Evolutionary conservation across 441 rosid species (phyloP), one percentile per base, ranked within the genome.

Genomic region (Pelargonium cotyledonis): DNA sequence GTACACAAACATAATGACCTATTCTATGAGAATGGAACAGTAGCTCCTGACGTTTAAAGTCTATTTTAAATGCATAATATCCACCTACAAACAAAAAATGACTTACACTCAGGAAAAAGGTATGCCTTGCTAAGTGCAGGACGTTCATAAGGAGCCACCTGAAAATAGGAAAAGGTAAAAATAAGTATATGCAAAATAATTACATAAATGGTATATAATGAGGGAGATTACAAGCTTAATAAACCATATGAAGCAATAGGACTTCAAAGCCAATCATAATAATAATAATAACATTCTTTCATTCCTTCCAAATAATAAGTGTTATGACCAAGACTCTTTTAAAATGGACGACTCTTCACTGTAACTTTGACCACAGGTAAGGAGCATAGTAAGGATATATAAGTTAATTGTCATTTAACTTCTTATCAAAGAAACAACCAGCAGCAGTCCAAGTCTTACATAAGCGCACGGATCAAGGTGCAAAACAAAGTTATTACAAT

Each of bases 111-210:
- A 44, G 99, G 99, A 80, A 88, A 91, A 69, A 91, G 88, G 82
- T 91, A 95, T 0, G 87, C 99, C 83, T 95, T 93, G 91, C 97
- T 93, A 67, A 93, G 96, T 41, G 98, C 98, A 62, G 97, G 98
- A 6, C 98, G 98, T 77, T 95, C 99, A 74, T 91, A 95, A 40
- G 98, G 98, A 76, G 97, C 96, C 77, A 94, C 98, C 98, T 91
- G 83, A 11, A 72, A n/a, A 40, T 14, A 47, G 18, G 71, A 65
- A 29, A 75, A n/a, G n/a, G 15, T 47, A 3, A 47, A 47, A 12
- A n/a, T 47, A 10, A 47, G 55, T 4, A n/a, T 47, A 46, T 12
- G 46, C 46, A 65, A 47, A n/a, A 57, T 7, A 8, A 15, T 46
- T 46, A 12, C 51, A 23, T 23, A 23, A 23, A 23, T 23, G 26